Evolutionary conservation across 1,139 yeast genomes (phyloP).

Genomic region (Geotrichum cucujoidarum): DNA sequence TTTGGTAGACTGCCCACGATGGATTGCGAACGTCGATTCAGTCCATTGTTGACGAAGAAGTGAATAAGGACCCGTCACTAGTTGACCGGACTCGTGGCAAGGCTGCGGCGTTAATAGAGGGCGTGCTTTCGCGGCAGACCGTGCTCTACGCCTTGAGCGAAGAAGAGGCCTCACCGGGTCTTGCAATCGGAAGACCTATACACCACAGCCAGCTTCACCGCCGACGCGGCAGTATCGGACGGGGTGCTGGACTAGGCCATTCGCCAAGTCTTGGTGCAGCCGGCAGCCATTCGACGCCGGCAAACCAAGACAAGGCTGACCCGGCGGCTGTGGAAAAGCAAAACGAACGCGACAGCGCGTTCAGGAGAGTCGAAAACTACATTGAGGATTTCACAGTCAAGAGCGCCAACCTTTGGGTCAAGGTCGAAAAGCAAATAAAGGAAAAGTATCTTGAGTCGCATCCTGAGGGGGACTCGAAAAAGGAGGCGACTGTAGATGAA

Average conservation of each 20-base stretch:
- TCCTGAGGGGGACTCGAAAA: not conserved
- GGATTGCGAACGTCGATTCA: conserved; percentile 27
- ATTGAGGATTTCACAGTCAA: conserved; percentile 21
- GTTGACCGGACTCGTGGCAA: conserved; percentile 30
- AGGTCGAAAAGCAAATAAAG: conserved; percentile 22
- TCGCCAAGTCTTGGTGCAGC: not conserved
- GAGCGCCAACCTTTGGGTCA: conserved; percentile 20
- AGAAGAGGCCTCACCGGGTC: conserved; percentile 2
- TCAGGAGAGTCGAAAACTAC: conserved; percentile 22
- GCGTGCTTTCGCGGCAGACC: conserved; percentile 27
- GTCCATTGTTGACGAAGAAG: conserved; percentile 30
- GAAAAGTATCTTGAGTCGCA: not conserved
- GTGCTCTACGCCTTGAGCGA: conserved; percentile 14
- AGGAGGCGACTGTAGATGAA: not conserved
- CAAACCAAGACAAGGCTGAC: not conserved
- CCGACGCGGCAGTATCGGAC: not conserved
- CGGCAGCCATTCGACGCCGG: not conserved
- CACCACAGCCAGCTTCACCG: not conserved
- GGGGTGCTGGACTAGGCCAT: not conserved
- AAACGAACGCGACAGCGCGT: conserved; percentile 21
- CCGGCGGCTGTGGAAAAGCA: not conserved
- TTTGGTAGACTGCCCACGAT: conserved; percentile 24
- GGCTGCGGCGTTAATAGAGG: conserved; percentile 33
- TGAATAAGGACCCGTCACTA: conserved; percentile 27
- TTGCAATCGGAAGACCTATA: not conserved